These are phyloP conservation scores for Mortierella hygrophila DNA, from an alignment of 192 early-diverging fungal species.

Conservation along the genomic window DNA sequence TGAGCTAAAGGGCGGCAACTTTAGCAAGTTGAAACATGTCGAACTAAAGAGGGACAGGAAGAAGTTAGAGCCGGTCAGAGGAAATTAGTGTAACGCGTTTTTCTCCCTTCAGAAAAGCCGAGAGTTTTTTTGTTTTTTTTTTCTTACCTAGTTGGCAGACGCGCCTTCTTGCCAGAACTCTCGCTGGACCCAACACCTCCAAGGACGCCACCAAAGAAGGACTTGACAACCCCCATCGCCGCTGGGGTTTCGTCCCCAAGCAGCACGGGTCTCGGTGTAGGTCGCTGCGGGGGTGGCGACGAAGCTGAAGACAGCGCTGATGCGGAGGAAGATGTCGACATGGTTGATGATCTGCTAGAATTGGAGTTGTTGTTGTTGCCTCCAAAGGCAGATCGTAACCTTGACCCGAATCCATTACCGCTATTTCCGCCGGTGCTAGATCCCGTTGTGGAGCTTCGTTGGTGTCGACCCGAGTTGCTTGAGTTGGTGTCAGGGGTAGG, in stretches of 20 bases:
- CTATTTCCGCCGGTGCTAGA: background rate
- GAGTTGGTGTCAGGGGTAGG: background rate
- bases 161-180: constrained; percentile 68
- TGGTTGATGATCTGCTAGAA: background rate
- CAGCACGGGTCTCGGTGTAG: background rate
- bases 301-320: constrained; percentile 2
- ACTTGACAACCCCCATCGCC: constrained; percentile 59
- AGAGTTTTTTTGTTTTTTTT: constrained; percentile 14
- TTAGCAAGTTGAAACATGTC: constrained; percentile 44
- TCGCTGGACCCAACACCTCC: constrained; percentile 52
- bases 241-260: constrained; percentile 39
- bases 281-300: constrained; percentile 7
- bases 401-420: constrained; percentile 35
- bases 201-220: constrained; percentile 70
- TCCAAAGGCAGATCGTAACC: constrained; percentile 38
- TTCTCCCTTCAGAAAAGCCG: background rate
- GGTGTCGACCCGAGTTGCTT: background rate
- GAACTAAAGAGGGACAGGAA: constrained; percentile 51
- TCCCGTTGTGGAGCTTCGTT: background rate
- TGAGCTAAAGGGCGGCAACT: constrained; percentile 57
- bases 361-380: background rate
- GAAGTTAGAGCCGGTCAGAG: background rate
- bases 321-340: constrained; percentile 7
- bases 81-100: background rate
- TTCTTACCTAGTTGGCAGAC: constrained; percentile 64